Conservation (phyloP, 768 basidiomycete genomes). For the Kwoniella shandongensis region DNA sequence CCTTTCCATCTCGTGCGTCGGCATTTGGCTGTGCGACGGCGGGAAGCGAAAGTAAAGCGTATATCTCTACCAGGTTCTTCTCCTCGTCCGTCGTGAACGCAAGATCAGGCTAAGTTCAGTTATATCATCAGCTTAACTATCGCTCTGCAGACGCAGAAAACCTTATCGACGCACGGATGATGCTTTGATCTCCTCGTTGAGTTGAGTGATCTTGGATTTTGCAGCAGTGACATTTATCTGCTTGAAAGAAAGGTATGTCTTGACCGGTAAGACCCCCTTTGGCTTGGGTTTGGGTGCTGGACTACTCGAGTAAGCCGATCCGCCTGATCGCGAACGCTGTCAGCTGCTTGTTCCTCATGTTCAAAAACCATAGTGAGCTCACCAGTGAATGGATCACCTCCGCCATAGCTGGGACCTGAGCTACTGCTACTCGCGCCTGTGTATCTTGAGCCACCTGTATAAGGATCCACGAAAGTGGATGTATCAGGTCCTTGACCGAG, state of each 20-base stretch:
- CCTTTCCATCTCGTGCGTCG: conserved; percentile 21
- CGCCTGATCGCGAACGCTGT: conserved; percentile 57
- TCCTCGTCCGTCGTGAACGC: conserved; percentile 36
- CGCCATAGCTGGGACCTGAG: conserved; percentile 14
- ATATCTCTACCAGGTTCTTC: conserved; percentile 35
- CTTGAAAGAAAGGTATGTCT: conserved; percentile 72
- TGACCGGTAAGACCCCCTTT: conserved; percentile 49
- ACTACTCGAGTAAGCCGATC: conserved; percentile 51
- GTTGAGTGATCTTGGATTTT: conserved; percentile 69
- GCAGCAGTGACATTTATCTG: conserved; percentile 65
- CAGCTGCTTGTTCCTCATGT: conserved; percentile 58
- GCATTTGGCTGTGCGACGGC: conserved; percentile 26
- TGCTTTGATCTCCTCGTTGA: conserved; percentile 67
- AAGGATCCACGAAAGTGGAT: conserved; percentile 75
- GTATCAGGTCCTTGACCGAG: conserved; percentile 58
- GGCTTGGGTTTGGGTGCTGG: conserved; percentile 37
- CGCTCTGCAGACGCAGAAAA: too few relatives aligned
- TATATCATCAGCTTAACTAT: too few relatives aligned
- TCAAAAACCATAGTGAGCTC: conserved; percentile 7
- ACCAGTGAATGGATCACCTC: conserved; percentile 51
- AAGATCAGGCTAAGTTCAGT: conserved; percentile 17
- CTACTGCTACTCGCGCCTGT: conserved; percentile 29
- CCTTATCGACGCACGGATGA: conserved; percentile 15
- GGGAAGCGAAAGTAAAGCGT: conserved; percentile 28
- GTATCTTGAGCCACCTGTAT: conserved; percentile 65